Evolutionary conservation across 371 early-diverging fungal species (phyloP).

Genomic region (Basidiobolus meristosporus): DNA sequence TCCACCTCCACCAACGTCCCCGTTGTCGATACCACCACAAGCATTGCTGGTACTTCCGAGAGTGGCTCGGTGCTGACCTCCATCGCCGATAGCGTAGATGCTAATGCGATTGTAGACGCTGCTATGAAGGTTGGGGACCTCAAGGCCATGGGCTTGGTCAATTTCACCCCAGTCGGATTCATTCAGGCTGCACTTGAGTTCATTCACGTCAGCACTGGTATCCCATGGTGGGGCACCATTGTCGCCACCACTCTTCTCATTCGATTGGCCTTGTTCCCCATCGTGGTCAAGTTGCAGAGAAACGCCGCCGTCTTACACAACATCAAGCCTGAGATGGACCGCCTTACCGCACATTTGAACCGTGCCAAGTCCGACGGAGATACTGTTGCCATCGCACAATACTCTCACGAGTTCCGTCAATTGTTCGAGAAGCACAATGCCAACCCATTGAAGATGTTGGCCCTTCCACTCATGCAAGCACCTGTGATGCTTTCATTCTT

Average conservation of each 20-base stretch:
- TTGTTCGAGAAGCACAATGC: conserved; percentile 43
- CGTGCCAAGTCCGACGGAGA: conserved; percentile 34
- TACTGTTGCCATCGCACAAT: conserved; percentile 20
- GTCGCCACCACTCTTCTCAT: conserved; percentile 43
- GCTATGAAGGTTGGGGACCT: conserved; percentile 58
- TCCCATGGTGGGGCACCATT: conserved; percentile 92
- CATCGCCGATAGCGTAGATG: conserved; percentile 4
- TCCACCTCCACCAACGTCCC: no score
- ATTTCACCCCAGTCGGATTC: conserved; percentile 58
- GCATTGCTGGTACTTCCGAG: no score
- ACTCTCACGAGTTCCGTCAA: conserved; percentile 26
- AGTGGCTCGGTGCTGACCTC: no score
- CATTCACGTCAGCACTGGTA: conserved; percentile 55
- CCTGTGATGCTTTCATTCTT: conserved; percentile 86
- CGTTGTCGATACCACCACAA: no score
- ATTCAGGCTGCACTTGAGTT: conserved; percentile 57
- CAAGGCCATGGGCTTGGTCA: conserved; percentile 53
- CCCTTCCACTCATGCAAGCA: conserved; percentile 44
- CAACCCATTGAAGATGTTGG: conserved; percentile 37
- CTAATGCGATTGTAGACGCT: conserved; percentile 16
- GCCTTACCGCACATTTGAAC: conserved; percentile 40
- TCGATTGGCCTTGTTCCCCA: conserved; percentile 51
- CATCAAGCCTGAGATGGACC: conserved; percentile 51
- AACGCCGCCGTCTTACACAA: conserved; percentile 50
- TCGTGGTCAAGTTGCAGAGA: conserved; percentile 55